Evolutionary conservation across 129 eudicot species (phyloP).

Genomic region (Apium graveolens): DNA sequence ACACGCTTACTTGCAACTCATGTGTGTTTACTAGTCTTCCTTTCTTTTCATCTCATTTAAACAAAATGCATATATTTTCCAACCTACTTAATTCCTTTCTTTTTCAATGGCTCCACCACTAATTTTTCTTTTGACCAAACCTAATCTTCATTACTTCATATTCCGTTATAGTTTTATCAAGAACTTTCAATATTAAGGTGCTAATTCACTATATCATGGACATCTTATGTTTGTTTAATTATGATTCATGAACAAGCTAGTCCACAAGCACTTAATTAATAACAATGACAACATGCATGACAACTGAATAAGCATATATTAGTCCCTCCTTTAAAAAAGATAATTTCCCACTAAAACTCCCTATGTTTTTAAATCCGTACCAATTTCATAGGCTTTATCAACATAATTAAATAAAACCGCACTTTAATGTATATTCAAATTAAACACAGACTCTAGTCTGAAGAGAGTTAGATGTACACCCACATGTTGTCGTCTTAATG

Average conservation of each 20-base stretch:
- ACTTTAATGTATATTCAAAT: background rate
- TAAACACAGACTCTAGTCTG: background rate
- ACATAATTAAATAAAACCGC: background rate
- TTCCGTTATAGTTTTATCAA: background rate
- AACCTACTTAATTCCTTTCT: background rate
- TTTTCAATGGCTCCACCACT: conserved; percentile 15
- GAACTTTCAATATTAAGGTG: background rate
- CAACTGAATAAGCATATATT: background rate
- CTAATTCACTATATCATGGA: conserved; percentile 1
- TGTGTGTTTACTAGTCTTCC: background rate
- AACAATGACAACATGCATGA: background rate
- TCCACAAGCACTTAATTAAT: background rate
- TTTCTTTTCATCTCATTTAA: background rate
- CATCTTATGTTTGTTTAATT: background rate
- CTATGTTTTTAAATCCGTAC: background rate
- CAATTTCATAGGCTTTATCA: background rate
- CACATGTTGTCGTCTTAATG: background rate
- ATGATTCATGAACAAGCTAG: background rate
- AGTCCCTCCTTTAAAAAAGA: background rate
- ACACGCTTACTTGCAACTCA: conserved; percentile 4
- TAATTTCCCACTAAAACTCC: background rate
- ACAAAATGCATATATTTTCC: background rate
- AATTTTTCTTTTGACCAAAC: conserved; percentile 15
- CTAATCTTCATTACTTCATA: background rate
- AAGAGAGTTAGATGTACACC: background rate